These are phyloP conservation scores for Cupressus sempervirens DNA, from an alignment of 75 land plant species.

Conservation along the genomic window DNA sequence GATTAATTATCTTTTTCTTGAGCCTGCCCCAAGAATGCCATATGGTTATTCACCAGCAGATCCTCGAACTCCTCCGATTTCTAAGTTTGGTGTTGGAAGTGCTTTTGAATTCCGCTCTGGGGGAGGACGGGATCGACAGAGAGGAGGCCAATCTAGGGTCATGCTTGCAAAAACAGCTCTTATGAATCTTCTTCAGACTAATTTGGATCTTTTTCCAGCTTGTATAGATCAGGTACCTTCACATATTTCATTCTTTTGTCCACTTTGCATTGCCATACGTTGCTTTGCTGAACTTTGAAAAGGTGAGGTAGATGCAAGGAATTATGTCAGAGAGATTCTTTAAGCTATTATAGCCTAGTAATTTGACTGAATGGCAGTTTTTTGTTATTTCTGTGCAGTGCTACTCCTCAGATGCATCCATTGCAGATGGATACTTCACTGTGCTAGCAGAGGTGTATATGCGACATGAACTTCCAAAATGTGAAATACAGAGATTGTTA, in stretches of 20 bases:
- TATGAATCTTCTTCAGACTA: constrained; percentile 93
- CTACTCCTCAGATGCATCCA: constrained; percentile 84
- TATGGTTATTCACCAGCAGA: constrained; percentile 92
- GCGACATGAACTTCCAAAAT: constrained; percentile 94
- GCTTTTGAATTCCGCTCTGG: constrained; percentile 33
- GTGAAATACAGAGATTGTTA: constrained; percentile 90
- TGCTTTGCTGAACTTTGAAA: background rate
- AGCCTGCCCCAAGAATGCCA: constrained; percentile 69
- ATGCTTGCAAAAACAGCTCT: constrained; percentile 87
- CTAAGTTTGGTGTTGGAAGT: constrained; percentile 67
- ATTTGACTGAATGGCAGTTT: background rate
- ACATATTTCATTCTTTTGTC: background rate
- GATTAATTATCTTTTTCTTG: constrained; percentile 87
- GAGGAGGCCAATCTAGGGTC: constrained; percentile 68
- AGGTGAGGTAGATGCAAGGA: background rate
- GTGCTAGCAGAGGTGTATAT: constrained; percentile 99
- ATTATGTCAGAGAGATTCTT: background rate
- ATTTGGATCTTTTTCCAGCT: constrained; percentile 93
- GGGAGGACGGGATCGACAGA: constrained; percentile 74
- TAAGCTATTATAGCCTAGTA: background rate
- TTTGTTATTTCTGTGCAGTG: constrained; percentile 50
- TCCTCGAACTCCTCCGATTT: constrained; percentile 89
- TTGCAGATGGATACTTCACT: constrained; percentile 98
- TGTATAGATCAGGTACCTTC: constrained; percentile 90
- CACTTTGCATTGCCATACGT: background rate